Conservation (phyloP, 805 yeast species). For the Gaillardinia entomophila region DNA sequence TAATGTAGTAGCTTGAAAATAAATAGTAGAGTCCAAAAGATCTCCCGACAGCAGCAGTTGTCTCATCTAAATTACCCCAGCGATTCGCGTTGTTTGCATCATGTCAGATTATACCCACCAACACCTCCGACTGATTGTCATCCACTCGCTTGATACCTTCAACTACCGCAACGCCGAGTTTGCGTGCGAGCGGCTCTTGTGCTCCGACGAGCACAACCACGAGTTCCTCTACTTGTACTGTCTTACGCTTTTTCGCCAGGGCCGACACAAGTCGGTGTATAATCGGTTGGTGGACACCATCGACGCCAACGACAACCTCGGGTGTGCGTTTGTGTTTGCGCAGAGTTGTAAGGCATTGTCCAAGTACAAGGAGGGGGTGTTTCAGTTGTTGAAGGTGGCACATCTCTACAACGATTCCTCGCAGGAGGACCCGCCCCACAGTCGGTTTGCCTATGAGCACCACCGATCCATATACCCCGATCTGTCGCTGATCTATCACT, state of each 20-base stretch:
- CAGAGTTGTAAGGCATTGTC: constrained; percentile 55
- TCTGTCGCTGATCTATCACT: constrained; percentile 57
- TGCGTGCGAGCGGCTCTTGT: constrained; percentile 74
- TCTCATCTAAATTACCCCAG: too few species aligned
- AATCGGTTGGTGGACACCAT: constrained; percentile 32
- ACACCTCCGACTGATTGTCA: constrained; percentile 51
- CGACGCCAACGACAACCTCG: constrained; percentile 49
- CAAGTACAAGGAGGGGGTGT: constrained; percentile 56
- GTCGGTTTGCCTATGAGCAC: constrained; percentile 31
- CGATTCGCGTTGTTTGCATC: too few species aligned
- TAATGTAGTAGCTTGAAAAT: too few species aligned
- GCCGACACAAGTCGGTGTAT: constrained; percentile 58
- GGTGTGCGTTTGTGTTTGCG: constrained; percentile 74
- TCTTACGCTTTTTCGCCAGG: constrained; percentile 53
- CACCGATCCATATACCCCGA: constrained; percentile 49
- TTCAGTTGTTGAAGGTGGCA: constrained; percentile 27
- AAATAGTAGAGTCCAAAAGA: too few species aligned
- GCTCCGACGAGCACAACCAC: constrained; percentile 49
- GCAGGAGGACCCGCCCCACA: constrained; percentile 6
- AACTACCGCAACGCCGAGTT: constrained; percentile 74
- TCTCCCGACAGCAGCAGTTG: too few species aligned
- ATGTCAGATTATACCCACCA: too few species aligned
- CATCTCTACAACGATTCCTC: constrained; percentile 24
- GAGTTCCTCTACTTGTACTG: constrained; percentile 69
- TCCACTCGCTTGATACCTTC: constrained; percentile 69